A percentile compares a stretch with the other conserved stretches of the same genome.
These are phyloP conservation scores for Cutaneotrichosporon mucoides DNA, from an alignment of 1,284 basidiomycete genomes.

Conservation along the genomic window DNA sequence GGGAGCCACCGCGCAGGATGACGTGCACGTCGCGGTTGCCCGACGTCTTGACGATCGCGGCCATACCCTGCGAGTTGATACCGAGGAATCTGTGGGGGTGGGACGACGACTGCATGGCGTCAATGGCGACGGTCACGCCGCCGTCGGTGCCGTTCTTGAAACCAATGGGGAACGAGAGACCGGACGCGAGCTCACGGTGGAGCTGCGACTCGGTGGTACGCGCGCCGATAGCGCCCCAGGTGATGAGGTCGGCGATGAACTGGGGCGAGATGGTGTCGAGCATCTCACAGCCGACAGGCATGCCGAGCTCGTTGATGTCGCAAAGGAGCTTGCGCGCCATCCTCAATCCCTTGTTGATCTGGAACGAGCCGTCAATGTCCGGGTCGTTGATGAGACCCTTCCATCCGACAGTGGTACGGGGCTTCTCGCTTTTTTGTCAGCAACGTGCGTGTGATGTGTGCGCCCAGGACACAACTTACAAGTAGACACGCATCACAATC, in stretches of 20 bases:
- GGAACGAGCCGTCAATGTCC: constrained; percentile 48
- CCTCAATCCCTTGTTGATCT: constrained; percentile 96
- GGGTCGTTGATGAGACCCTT: constrained; percentile 88
- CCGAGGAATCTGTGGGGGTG: constrained; percentile 97
- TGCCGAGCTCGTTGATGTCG: constrained; percentile 76
- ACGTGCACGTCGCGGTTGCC: constrained; percentile 90
- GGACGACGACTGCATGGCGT: constrained; percentile 90
- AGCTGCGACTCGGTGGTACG: constrained; percentile 96
- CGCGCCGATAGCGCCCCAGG: constrained; percentile 97
- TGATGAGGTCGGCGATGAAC: constrained; percentile 92
- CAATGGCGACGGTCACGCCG: constrained; percentile 73
- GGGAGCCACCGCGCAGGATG: constrained; percentile 84
- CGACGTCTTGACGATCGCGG: constrained; percentile 90
- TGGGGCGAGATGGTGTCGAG: constrained; percentile 65
- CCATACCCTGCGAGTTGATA: constrained; percentile 88
- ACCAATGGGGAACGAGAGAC: constrained; percentile 53
- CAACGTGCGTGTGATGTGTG: neutral
- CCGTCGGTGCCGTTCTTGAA: constrained; percentile 99
- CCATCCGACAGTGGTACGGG: constrained; percentile 76
- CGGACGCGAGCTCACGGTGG: constrained; percentile 61
- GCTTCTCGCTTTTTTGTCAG: constrained; percentile 44
- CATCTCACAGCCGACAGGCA: constrained; percentile 85
- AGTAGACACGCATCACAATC: constrained; percentile 95
- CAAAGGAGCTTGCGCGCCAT: constrained; percentile 82
- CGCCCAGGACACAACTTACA: constrained; percentile 46